Base-by-base conservation (phyloP, 2,329 filamentous ascomycete genomes). In the Cytospora mali region DNA sequence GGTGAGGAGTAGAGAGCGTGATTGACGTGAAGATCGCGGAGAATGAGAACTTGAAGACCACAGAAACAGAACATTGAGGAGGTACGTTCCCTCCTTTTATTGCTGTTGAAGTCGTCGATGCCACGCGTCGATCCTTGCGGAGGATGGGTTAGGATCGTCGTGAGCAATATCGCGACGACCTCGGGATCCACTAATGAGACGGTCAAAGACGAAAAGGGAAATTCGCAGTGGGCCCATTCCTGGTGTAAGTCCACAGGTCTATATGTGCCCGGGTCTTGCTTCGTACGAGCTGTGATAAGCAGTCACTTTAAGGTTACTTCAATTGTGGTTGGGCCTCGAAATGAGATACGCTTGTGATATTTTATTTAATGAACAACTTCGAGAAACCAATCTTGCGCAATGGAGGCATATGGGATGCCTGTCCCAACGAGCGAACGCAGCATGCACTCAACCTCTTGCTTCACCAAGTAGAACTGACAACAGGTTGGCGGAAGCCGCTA, bases 1-100 rank as follows among this genome's bases (percentile, higher is more conserved):
- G 58, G 50, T 61, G 35, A 55, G 58, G 6, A 31, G 50, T 48
- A 31, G 28, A 31, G 39, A 48, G n/a, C 56, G 55, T 33, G 27
- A 48, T 28, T 33, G 23, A n/a, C 56, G 16, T 53, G 18, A 33
- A 31, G 27, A 33, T 53, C 25, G 51, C 27, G 27, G 25, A 21
- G 16, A 14, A 53, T 4, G 21, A 54, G 29, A 23, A 54, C 11
- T 18, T 33, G 27, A 3, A 33, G n/a, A 9, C 18, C n/a, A 2
- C 23, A 18, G 10, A 35, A 23, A 29, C 29, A 18, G 21, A 31
- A 16, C 18, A 35, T 33, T 23, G 6, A 16, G 21, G 13, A 35
- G 52, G 28, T 7, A 39, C 31, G 18, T 23, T 35, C 28, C 7
- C 14, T 54, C 52, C 55, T 51, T 58, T 58, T 58, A 18, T 51